These are phyloP conservation scores for Prunus mongolica DNA, from an alignment of 306 rosid genomes.

Conservation along the genomic window DNA sequence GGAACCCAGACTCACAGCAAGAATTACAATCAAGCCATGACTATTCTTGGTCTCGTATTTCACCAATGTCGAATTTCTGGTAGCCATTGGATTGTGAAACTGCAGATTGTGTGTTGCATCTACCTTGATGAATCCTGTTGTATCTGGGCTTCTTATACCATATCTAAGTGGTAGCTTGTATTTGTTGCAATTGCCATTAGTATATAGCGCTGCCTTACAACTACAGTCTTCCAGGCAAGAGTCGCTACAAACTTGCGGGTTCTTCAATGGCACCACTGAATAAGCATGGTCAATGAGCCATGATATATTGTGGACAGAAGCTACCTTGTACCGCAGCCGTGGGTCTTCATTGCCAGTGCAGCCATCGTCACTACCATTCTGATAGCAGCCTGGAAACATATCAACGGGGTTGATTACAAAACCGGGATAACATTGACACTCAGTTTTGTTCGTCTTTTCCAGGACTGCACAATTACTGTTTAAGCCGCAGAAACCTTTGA, in stretches of 20 bases:
- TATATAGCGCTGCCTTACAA: constrained; percentile 7
- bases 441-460: background rate
- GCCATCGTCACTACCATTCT: background rate
- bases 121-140: background rate
- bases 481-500: constrained; percentile 15
- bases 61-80: background rate
- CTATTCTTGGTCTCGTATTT: background rate
- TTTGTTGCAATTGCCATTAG: background rate
- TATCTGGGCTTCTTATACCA: background rate
- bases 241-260: background rate
- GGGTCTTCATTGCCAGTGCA: background rate
- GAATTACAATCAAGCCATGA: background rate
- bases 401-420: background rate
- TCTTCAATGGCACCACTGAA: background rate
- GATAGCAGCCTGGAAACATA: background rate
- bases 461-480: constrained; percentile 7
- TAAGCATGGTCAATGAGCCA: background rate
- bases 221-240: constrained; percentile 19
- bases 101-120: too few species aligned
- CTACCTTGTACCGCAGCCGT: background rate
- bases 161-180: constrained; percentile 10
- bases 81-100: background rate
- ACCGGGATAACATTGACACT: constrained; percentile 17
- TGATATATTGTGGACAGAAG: background rate
- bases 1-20: background rate